A percentile compares a stretch with the other conserved stretches of the same genome.
Conservation (phyloP, 495 filamentous ascomycete species). For the Staphylotrichum tortipilum region DNA sequence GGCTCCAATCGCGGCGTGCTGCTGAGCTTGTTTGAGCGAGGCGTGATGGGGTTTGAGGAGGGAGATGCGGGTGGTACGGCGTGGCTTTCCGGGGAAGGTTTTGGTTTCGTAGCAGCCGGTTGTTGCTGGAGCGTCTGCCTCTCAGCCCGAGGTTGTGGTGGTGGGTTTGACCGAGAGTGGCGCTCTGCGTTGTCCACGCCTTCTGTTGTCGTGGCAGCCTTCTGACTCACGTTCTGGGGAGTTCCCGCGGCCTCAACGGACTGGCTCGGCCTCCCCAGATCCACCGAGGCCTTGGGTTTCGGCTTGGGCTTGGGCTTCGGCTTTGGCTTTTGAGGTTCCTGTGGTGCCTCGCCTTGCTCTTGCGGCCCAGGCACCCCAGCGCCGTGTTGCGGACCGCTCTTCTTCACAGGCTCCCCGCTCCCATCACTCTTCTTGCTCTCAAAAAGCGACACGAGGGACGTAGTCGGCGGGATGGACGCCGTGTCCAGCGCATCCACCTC, state of each 20-base stretch:
- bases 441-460: constrained; percentile 52
- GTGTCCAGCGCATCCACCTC: constrained; percentile 34
- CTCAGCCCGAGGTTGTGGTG: background rate
- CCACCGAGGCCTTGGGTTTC: background rate
- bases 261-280: background rate
- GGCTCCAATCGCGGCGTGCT: constrained; percentile 16
- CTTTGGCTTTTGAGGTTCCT: constrained; percentile 1
- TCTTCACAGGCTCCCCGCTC: constrained; percentile 33
- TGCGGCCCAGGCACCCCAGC: no score
- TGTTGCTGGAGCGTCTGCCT: background rate
- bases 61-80: constrained; percentile 3
- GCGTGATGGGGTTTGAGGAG: constrained; percentile 13
- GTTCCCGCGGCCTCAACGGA: background rate
- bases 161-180: background rate
- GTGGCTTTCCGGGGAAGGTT: background rate
- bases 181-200: background rate
- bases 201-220: background rate
- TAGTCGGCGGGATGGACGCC: constrained; percentile 47
- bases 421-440: constrained; percentile 34
- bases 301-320: constrained; percentile 16
- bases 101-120: background rate
- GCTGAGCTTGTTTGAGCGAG: constrained; percentile 12
- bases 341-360: constrained; percentile 1
- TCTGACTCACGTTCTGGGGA: background rate
- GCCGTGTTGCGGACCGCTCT: constrained; percentile 20